Evolutionary conservation across 345 rosid genomes (phyloP), one percentile per base, ranked within the genome.

Genomic region (Bretschneidera sinensis): DNA sequence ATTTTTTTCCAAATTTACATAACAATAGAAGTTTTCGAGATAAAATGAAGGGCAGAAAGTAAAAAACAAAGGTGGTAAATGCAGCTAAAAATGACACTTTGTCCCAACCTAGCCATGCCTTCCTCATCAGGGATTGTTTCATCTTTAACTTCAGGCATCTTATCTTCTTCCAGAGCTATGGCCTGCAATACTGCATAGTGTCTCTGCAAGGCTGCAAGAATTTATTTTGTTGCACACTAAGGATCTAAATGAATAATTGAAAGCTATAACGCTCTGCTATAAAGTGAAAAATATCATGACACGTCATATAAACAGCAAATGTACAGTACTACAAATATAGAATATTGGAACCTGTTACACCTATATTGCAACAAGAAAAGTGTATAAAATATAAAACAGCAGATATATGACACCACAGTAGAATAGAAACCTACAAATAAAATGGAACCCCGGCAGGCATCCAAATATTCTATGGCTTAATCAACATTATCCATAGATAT

Each of bases 51-150:
- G 54, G 20, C 14, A 39, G 45, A 39, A 14, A 1, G 5, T 20
- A n/a, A 45, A 55, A 17, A 62, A 21, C 34, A 23, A 62, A 48
- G 31, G 5, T 18, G 23, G 43, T 18, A 59, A 35, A 39, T 39
- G 45, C 45, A 7, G 50, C 19, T 17, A 63, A 7, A 63, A 21
- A 43, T 55, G 25, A 22, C 22, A 55, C 45, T 49, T 52, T 33
- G 21, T 47, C 25, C 70, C 60, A 56, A 90, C 99, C 95, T 81
- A 17, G 85, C 69, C 87, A 90, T 60, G 71, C 92, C 96, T 77
- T 85, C 91, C 71, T 85, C 95, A 59, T 94, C 97, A 47, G 96
- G 97, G 60, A 83, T 72, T 1, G 97, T 90, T 71, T 86, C 95
- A 62, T 90, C 96, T 51, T 55, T 74, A 48, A 62, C 78, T 62